Percentiles rank a stretch among this genome's conserved stretches.
Conservation (phyloP, 1,139 yeast species). For the Blastobotrys arbuscula region DNA sequence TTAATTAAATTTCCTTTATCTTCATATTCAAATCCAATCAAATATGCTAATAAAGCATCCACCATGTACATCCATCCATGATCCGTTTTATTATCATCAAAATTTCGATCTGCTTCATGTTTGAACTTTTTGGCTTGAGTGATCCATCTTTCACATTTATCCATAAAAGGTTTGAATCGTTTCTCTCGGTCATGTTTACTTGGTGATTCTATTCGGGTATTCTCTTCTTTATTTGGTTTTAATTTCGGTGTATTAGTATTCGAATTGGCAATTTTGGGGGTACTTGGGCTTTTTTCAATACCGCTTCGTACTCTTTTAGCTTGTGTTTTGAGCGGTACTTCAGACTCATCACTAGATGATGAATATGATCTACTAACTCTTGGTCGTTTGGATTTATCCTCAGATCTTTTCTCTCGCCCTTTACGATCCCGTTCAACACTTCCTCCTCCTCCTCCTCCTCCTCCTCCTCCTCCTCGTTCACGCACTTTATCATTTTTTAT, state of each 20-base stretch:
- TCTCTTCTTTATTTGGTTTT: constrained; percentile 1
- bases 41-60: constrained; percentile 36
- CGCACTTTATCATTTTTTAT: constrained; percentile 6
- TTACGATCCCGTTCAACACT: background rate
- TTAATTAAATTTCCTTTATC: constrained; percentile 32
- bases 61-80: constrained; percentile 32
- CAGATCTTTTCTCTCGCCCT: background rate
- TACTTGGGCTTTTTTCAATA: background rate
- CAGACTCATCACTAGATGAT: constrained; percentile 17
- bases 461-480: background rate
- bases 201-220: too few relatives aligned
- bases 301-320: background rate
- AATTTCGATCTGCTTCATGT: constrained; percentile 34
- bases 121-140: constrained; percentile 32
- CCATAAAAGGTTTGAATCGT: background rate
- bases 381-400: constrained; percentile 15
- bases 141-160: constrained; percentile 30
- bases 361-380: constrained; percentile 21
- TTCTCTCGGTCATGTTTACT: background rate
- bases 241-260: constrained; percentile 3
- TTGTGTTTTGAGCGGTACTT: constrained; percentile 11
- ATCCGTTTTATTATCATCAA: constrained; percentile 22
- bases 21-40: constrained; percentile 39
- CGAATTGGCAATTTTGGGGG: constrained; percentile 1
- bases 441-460: background rate